These are phyloP conservation scores for Cladorrhinum sp. DNA, from an alignment of 2,329 filamentous ascomycete genomes.

Conservation along the genomic window DNA sequence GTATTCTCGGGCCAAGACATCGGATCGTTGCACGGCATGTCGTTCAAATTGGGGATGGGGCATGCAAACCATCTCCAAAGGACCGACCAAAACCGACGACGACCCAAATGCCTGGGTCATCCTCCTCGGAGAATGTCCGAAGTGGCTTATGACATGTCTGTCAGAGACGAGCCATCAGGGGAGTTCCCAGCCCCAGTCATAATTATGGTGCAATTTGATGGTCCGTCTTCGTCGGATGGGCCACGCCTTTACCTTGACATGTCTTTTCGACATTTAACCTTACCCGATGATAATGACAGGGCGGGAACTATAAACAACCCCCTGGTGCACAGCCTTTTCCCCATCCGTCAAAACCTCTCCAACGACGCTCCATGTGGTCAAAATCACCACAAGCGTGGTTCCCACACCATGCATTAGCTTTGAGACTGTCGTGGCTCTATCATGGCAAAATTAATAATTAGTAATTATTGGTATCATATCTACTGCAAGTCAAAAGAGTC, in stretches of 20 bases:
- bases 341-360: not conserved
- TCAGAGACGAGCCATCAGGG: not conserved
- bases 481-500: not conserved
- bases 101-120: not conserved
- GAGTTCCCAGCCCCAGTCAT: not conserved
- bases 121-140: not conserved
- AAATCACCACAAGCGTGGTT: not conserved
- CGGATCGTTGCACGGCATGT: not conserved
- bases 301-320: not conserved
- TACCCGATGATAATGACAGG: not conserved
- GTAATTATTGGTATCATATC: not conserved
- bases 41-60: not conserved
- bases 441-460: not conserved
- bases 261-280: not conserved
- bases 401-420: not conserved
- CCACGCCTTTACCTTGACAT: conserved; percentile 16
- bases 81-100: too few relatives aligned
- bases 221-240: not conserved
- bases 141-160: not conserved
- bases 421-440: not conserved
- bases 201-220: not conserved
- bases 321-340: not conserved
- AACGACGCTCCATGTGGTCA: not conserved
- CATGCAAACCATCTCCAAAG: not conserved
- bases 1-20: not conserved